Evolutionary conservation across 768 basidiomycete genomes (phyloP), one percentile per base, ranked within the genome.

Genomic region (Suillus spraguei): DNA sequence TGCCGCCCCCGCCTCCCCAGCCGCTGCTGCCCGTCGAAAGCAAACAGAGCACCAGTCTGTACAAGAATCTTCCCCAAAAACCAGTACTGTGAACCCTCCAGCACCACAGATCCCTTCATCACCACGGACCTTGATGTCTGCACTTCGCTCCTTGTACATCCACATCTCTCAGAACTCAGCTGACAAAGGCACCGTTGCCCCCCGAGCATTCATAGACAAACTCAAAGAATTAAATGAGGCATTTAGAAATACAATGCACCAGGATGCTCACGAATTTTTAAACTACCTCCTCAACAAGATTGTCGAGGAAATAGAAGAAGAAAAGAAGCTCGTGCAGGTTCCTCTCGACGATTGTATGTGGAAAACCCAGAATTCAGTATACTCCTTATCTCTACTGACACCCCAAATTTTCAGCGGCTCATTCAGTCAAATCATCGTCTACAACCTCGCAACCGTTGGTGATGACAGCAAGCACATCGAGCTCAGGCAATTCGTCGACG

Each of bases 181-280:
- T 24, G 87, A 90, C 73, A 87, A 89, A 71, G 97, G 97, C 64
- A 92, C 92, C 10, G 85, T 98, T 47, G 85, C 94, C 2, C 97
- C 97, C 2, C 87, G 90, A 62, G 91, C 91, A 28, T 93, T 99
- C 76, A 90, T 99, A 73, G 89, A 94, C 71, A 97, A 97, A 73
- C 85, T 99, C 69, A 94, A 93, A 77, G 88, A 95, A 71, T 82
- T 94, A 70, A 99, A 99, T 76, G 94, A 95, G 70, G 82, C 90
- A 53, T 99, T 98, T 72, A 85, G 94, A 55, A 89, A 89, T 42
- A 90, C 92, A 17, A 91, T 92, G 85, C 97, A 99, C 74, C 97
- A 99, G 74, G 97, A 99, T 74, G 97, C 97, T 3, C 97, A 99
- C 77, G 97, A 99, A 77, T 99, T 99, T 76, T 81, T 98, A 47